Evolutionary conservation across 331 rosid genomes (phyloP).

Genomic region (Spiraea crenata): DNA sequence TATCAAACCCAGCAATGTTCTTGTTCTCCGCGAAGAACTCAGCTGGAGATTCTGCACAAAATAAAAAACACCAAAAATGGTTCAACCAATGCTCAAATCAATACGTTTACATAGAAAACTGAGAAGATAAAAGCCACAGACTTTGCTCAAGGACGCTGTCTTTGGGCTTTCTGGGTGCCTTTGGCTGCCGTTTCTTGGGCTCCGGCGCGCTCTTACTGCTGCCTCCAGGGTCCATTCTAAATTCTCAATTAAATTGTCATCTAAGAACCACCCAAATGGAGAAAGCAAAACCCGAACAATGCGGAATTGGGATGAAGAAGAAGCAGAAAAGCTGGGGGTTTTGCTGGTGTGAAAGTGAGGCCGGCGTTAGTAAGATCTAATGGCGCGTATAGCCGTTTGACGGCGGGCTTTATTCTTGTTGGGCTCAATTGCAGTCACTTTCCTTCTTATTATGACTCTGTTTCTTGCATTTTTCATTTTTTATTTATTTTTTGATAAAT

Average conservation of each 20-base stretch:
- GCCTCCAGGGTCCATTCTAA: slow-evolving; percentile 49
- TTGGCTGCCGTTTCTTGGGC: slow-evolving; percentile 64
- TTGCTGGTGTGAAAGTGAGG: neutral
- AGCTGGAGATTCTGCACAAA: slow-evolving; percentile 78
- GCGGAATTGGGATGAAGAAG: slow-evolving; percentile 6
- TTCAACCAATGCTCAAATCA: neutral
- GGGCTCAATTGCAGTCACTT: no score
- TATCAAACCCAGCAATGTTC: slow-evolving; percentile 94
- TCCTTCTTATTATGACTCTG: no score
- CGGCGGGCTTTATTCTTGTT: neutral
- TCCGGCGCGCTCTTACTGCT: slow-evolving; percentile 47
- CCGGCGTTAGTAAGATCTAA: neutral
- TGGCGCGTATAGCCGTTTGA: neutral
- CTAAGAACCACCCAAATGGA: neutral
- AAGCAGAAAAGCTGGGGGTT: slow-evolving; percentile 1
- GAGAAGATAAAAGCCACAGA: slow-evolving; percentile 31
- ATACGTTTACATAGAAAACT: neutral
- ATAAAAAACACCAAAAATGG: neutral
- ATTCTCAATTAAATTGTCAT: slow-evolving; percentile 4
- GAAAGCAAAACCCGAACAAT: neutral
- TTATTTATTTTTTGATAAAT: no score
- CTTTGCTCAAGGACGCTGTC: slow-evolving; percentile 83
- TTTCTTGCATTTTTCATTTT: no score
- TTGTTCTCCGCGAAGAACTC: slow-evolving; percentile 95
- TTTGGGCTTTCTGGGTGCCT: slow-evolving; percentile 63